Evolutionary conservation across 2,329 filamentous ascomycete genomes (phyloP), one percentile per base, ranked within the genome.

Genomic region (Pseudocercospora vitis): DNA sequence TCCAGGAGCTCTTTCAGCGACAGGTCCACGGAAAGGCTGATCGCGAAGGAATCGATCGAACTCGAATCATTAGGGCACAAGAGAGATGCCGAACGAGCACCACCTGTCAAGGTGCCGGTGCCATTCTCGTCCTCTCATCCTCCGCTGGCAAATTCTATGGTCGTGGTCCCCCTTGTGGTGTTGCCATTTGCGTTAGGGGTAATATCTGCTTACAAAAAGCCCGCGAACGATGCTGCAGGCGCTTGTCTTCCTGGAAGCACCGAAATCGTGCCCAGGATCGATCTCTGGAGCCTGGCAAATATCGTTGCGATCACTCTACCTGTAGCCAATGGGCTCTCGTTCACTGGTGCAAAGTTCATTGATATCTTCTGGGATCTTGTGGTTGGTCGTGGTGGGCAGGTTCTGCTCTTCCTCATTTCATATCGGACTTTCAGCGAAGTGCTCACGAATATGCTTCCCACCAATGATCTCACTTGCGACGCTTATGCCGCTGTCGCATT

Each of bases 361-460:
- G 53, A 56, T 12, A 29, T 51, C 11, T 18, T 23, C 28, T 56
- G 53, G 49, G 53, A 56, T 14, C 11, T 40, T 12, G 12, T 56
- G 3, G 19, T 56, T 12, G 53, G 49, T 12, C 29, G 53, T 14
- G 53, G 53, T 12, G 53, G 53, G 2, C 53, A 56, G 11, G 12
- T 37, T 21, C 12, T 56, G 2, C 37, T 44, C 7, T 35, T 45
- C 7, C n/a, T 26, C 9, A 49, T 52, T 3, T 23, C 47, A 7
- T 32, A 45, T 45, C 48, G 26, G 18, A 23, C 35, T 2, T 50
- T 50, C 33, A 50, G 48, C 23, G 11, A 35, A 26, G 31, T 40
- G 8, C 21, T 50, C 19, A 40, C 26, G 3, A 21, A 50, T 14
- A 29, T 40, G 19, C 23, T 50, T 21, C 24, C 21, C 3, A 21